Percentiles rank a stretch among this genome's conserved stretches.
Conservation (phyloP, 129 eudicot species). For the carrot (Daucus carota) region DH1_v3.0 NC_030382.2:59007501-59008000, state of each 20-base stretch:
- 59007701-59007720: constrained; percentile 33
- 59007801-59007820: constrained; percentile 38
- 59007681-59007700: constrained; percentile 30
- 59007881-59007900: constrained; percentile 43
- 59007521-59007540: constrained; percentile 43
- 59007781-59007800: constrained; percentile 28
- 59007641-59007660: constrained; percentile 22
- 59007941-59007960: constrained; percentile 45
- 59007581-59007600: constrained; percentile 49
- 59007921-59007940: constrained; percentile 20
- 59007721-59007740: constrained; percentile 31
- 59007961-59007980: constrained; percentile 42
- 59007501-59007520: constrained; percentile 56
- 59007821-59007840: constrained; percentile 34
- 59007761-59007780: constrained; percentile 38
- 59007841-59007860: constrained; percentile 28
- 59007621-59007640: constrained; percentile 26
- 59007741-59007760: constrained; percentile 32
- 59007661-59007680: constrained; percentile 24
- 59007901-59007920: constrained; percentile 47
- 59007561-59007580: constrained; percentile 51
- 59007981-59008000: constrained; percentile 44
- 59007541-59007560: constrained; percentile 45
- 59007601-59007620: constrained; percentile 47
- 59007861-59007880: constrained; percentile 34